Conservation (phyloP, 345 rosid genomes). For the Nasturtium officinale region DNA sequence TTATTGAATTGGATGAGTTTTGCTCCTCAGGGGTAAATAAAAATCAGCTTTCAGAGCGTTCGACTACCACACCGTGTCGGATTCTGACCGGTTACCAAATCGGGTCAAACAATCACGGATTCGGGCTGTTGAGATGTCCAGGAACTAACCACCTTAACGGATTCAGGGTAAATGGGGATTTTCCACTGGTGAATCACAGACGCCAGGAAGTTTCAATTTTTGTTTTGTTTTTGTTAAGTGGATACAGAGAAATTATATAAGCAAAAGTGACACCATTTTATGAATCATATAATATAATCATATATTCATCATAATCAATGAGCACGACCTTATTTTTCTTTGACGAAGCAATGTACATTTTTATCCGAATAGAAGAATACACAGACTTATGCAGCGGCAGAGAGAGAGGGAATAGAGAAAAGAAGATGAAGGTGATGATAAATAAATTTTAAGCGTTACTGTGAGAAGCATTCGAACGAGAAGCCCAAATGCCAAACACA, state of each 20-base stretch:
- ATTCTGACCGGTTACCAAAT: constrained; percentile 40
- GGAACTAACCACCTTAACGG: constrained; percentile 24
- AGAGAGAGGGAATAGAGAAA: neutral
- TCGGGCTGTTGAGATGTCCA: constrained; percentile 54
- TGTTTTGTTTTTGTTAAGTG: neutral
- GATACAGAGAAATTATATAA: constrained; percentile 26
- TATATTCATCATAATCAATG: constrained; percentile 39
- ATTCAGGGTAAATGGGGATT: constrained; percentile 29
- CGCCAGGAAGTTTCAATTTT: constrained; percentile 28
- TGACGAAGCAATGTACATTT: constrained; percentile 42
- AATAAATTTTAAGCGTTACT: constrained; percentile 3
- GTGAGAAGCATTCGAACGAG: constrained; percentile 49
- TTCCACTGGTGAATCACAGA: neutral
- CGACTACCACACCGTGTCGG: constrained; percentile 29
- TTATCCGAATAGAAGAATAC: constrained; percentile 41
- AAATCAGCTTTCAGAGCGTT: constrained; percentile 1
- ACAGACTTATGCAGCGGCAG: neutral
- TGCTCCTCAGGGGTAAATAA: constrained; percentile 14
- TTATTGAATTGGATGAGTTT: constrained; percentile 31
- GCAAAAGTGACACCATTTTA: constrained; percentile 3
- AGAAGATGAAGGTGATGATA: constrained; percentile 29
- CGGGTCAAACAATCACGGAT: constrained; percentile 41
- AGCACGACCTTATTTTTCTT: constrained; percentile 36
- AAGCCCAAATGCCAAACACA: constrained; percentile 96
- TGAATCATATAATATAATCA: constrained; percentile 26